Base-by-base conservation (phyloP, 2,329 filamentous ascomycete species). In the Diaporthe ampelina region DNA sequence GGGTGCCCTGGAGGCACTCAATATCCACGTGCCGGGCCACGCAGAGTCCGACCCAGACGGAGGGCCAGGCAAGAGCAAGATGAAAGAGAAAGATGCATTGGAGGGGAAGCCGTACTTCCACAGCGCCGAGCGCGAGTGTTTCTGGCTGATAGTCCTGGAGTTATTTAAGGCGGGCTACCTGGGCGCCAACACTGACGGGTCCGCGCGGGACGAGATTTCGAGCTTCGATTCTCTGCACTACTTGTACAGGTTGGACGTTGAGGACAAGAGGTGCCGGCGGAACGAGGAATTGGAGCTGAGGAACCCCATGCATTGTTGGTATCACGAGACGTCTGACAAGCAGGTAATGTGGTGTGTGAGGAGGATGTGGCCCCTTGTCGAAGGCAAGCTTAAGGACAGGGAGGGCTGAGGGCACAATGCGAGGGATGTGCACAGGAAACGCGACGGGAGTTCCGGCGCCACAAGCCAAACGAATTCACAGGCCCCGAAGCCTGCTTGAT, bases 141-240 rank as follows among this genome's bases (percentile, higher is more conserved):
- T 75, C 32, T 73, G 71, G 71, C 37, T 17, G 19, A 40, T 54
- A n/a, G 58, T 75, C 29, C 65, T 73, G 32, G 45, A 65, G 5
- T 24, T 75, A 8, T 75, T 70, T n/a, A 26, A 70, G 17, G 52
- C 35, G 10, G 71, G 67, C 11, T 73, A 50, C 26, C 50, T 75
- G 19, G 65, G 74, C 40, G 10, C 21, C 13, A 65, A 67, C 15
- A 54, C 48, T 13, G 57, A 70, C n/a, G 67, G 63, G 26, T 70
- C 71, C 11, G 59, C 40, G 24, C 65, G 63, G 40, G 71, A 70
- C 17, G 19, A 9, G 4, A 68, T 71, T 40, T 35, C 58, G 21
- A 67, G 65, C 57, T 75, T 75, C 11, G 56, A 69, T 52, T 68
- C 65, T 1, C 65, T 73, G 48, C 74, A 75, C 45, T 57, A 70